Base-by-base conservation (phyloP, 2,329 filamentous ascomycete species). In the Colletotrichum tabaci region DNA sequence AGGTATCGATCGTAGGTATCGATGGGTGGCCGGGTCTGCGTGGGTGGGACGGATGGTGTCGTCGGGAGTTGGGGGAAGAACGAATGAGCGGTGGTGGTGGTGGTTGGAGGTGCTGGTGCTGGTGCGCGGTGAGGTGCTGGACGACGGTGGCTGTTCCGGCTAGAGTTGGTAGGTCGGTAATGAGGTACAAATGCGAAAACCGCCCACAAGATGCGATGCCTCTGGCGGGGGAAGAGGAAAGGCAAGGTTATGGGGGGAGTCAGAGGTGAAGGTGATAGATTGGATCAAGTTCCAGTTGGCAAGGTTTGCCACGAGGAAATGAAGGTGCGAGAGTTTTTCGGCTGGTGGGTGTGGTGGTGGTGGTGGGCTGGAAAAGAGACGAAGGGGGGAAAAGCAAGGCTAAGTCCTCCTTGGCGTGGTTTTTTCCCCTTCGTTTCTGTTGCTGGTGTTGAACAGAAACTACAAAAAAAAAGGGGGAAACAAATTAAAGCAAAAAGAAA, bases 241-340 rank as follows among this genome's bases (percentile, higher is more conserved):
- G 53, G 62, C 57, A 26, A 70, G 55, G 47, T 60, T 38, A 12
- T 18, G 61, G 38, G 21, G 49, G 23, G 10, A 55, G 60, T 52
- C 60, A 63, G 38, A 55, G 44, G 47, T 35, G 15, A 63, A 53
- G 61, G 35, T 38, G 35, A 38, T 10, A 10, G 35, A 38, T 38
- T 69, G 52, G 50, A 64, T 35, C 42, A 53, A 46, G 52, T 61
- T 50, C 40, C 53, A 44, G 44, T 67, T 42, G 56, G 52, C 58
- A 72, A 72, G 53, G 65, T 69, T 69, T 72, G 69, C 69, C 69
- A 64, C 68, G 64, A 61, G 69, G 66, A 38, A 38, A 63, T 72
- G 66, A 63, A 38, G 26, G 61, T 21, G 61, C 38, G 61, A 53
- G 61, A 47, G 57, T 55, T 61, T 38, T 69, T 69, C 38, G 53